Evolutionary conservation across 208 protist species (phyloP), one percentile per base, ranked within the genome.

Genomic region (Trypanosoma boissoni): DNA sequence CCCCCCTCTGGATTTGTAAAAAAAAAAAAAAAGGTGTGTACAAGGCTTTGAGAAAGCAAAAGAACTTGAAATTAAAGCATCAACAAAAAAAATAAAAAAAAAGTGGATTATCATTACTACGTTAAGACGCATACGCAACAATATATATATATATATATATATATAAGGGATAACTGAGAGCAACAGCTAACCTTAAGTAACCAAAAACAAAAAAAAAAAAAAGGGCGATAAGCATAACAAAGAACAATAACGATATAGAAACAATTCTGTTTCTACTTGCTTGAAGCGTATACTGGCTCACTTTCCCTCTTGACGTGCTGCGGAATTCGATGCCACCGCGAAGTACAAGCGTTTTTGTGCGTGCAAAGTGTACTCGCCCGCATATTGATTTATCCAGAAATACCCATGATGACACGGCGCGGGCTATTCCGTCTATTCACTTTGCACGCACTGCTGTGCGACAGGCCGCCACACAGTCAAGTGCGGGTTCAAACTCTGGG

Each of bases 151-250:
- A 1, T 7, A 14, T 9, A 23, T 48, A 28, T 14, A 48, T n/a
- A 48, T 9, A 28, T n/a, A 2, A 28, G 42, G 27, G 42, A 48
- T 24, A 23, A 7, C 12, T 20, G n/a, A 48, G 4, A 7, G 9
- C 8, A n/a, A 6, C 9, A 48, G 21, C 42, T 9, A 7, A 24
- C 16, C 1, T 3, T 23, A n/a, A 48, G 12, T 23, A 23, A 23
- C 42, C 21, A 8, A 23, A 48, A 20, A 14, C 1, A 16, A 48
- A 24, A 49, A 18, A 49, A 18, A 49, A 21, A 49, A 18, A 49
- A 21, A 49, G n/a, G 24, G 43, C 8, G n/a, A 49, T 49, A 49
- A 49, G n/a, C 10, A 21, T 18, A 49, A 49, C 43, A 49, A n/a
- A 9, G 36, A 42, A 48, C 9, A 48, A 49, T 21, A 49, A 49